Evolutionary conservation across 2,329 filamentous ascomycete genomes (phyloP), one percentile per base, ranked within the genome.

Genomic region (Pseudogymnoascus destructans): DNA sequence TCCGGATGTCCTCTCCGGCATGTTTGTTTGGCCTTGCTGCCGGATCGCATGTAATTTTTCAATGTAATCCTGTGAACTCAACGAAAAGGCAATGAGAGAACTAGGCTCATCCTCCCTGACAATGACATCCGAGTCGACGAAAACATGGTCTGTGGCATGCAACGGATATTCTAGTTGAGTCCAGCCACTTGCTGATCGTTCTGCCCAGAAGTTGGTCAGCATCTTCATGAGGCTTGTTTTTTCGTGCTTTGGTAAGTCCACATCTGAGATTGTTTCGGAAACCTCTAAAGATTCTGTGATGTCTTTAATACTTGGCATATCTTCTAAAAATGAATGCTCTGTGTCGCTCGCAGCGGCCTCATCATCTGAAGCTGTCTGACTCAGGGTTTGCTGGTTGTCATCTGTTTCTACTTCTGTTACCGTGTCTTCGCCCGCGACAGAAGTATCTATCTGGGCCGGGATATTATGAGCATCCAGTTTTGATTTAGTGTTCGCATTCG

Each of bases 21-120:
- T 72, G 63, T 70, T 72, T 10, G 69, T 66, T 62, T 77, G 70
- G 62, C 74, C 75, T 61, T 78, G 74, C 30, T 70, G 71, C 33
- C 84, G 79, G 66, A 89, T 87, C 6, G 79, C 78, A 17, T 80
- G 77, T 15, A 96, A 76, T 71, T 95, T 96, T 40, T 78, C 79
- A 62, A 85, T 81, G 70, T 98, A 98, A 68, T 96, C 90, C 58
- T 86, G 81, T 11, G 88, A 95, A 63, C 86, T 89, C 17, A 98
- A 75, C 1, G 92, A 90, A 67, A 98, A 88, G 0, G 95, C 93
- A 66, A 98, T 93, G 38, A 98, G 80, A 1, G 93, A 97, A 67
- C 90, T 96, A 2, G 93, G 93, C 72, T 98, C 93, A 69, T 98
- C 93, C 71, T 98, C 93, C 36, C 93, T 84, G 35, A 98, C 90